These are phyloP conservation scores for Vitis riparia DNA, from an alignment of 164 flowering plant species.

Conservation along the genomic window DNA sequence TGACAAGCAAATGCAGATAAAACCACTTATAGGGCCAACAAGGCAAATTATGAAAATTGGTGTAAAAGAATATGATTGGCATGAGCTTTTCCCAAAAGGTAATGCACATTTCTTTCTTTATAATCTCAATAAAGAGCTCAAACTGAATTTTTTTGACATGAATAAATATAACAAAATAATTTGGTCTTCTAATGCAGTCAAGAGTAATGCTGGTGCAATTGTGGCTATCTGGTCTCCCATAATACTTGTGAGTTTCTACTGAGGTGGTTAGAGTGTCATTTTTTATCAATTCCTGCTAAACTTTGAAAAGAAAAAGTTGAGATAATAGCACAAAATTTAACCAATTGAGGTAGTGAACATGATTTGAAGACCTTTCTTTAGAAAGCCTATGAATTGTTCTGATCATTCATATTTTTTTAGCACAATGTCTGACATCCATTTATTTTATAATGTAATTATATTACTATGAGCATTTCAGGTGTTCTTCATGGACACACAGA, in stretches of 20 bases:
- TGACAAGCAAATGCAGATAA: conserved; percentile 55
- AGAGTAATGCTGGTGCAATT: conserved; percentile 84
- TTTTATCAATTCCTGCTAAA: too few relatives aligned
- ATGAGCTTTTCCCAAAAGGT: conserved; percentile 92
- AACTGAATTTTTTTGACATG: neutral
- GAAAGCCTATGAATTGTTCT: neutral
- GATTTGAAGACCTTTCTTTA: neutral
- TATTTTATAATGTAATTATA: neutral
- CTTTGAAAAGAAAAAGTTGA: neutral
- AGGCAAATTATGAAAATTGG: conserved; percentile 72
- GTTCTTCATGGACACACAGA: conserved; percentile 76
- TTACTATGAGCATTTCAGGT: conserved; percentile 31
- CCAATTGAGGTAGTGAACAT: too few relatives aligned
- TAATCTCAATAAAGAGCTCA: neutral
- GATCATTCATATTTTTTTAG: neutral
- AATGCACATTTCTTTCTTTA: conserved; percentile 6
- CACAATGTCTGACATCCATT: conserved; percentile 1
- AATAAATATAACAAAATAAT: neutral
- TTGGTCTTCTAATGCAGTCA: conserved; percentile 49
- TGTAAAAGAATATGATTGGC: conserved; percentile 73
- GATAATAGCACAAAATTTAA: neutral
- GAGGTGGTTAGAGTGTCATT: neutral
- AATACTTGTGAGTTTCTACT: conserved; percentile 67
- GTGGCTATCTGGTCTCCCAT: conserved; percentile 95
- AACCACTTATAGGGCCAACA: conserved; percentile 87